Percentiles rank a stretch among this genome's conserved stretches.
These are phyloP conservation scores for Gnomoniopsis smithogilvyi DNA, from an alignment of 2,329 filamentous ascomycete species.

Conservation along the genomic window DNA sequence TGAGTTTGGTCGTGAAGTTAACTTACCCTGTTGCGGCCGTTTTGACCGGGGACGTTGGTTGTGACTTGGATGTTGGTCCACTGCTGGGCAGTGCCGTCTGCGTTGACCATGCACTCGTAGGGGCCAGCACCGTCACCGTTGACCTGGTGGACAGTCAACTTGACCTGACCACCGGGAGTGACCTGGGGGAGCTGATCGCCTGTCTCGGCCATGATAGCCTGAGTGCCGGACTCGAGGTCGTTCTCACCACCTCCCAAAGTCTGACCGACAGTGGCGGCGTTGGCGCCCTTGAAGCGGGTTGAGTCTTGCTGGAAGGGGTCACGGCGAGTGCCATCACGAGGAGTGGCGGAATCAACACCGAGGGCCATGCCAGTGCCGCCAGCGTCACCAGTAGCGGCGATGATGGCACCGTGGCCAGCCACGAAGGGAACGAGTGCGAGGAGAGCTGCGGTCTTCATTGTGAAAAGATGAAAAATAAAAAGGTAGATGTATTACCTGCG, in stretches of 20 bases:
- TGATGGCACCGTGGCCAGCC: constrained; percentile 60
- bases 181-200: constrained; percentile 58
- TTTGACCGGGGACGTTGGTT: constrained; percentile 48
- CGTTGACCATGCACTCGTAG: constrained; percentile 63
- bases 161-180: constrained; percentile 50
- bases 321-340: constrained; percentile 58
- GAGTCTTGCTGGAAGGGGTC: constrained; percentile 62
- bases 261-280: constrained; percentile 33
- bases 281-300: constrained; percentile 51
- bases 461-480: not conserved
- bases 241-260: constrained; percentile 51
- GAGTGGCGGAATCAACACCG: constrained; percentile 51
- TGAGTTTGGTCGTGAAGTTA: not conserved
- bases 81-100: constrained; percentile 51
- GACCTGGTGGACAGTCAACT: constrained; percentile 65
- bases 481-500: not conserved
- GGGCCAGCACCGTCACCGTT: constrained; percentile 65
- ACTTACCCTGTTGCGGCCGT: constrained; percentile 42
- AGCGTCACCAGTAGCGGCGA: constrained; percentile 52
- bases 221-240: constrained; percentile 53
- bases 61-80: constrained; percentile 55
- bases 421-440: constrained; percentile 49
- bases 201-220: constrained; percentile 54
- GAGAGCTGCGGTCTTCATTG: constrained; percentile 19
- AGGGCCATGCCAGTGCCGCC: constrained; percentile 54